phyloP scores from a whole-genome alignment of 169 alveolate species.

The Perkinsus olseni region DNA sequence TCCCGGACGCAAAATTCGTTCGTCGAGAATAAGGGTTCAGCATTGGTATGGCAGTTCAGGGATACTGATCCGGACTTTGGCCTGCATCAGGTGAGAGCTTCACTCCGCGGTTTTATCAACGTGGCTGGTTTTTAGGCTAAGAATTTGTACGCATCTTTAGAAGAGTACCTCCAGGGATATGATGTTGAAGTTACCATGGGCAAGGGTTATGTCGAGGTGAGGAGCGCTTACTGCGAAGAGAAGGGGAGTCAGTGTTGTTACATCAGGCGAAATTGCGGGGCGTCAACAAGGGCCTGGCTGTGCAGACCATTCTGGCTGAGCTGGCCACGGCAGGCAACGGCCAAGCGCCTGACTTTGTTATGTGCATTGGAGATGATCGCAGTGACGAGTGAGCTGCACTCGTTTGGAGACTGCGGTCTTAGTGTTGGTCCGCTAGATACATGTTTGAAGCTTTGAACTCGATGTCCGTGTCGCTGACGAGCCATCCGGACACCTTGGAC shows the following conservation, averaged over 20 bases:
- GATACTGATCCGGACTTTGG: slow-evolving; percentile 29
- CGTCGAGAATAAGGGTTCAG: slow-evolving; percentile 30
- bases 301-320: neutral
- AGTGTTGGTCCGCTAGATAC: neutral
- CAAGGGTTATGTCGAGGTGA: neutral
- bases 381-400: neutral
- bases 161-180: slow-evolving; percentile 10
- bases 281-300: neutral
- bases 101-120: neutral
- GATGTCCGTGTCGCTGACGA: neutral
- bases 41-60: slow-evolving; percentile 25
- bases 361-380: neutral
- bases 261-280: neutral
- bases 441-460: neutral
- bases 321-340: neutral
- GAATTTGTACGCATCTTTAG: slow-evolving; percentile 18
- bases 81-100: neutral
- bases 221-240: neutral
- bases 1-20: slow-evolving; percentile 27
- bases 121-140: slow-evolving; percentile 19
- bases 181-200: slow-evolving; percentile 20
- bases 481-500: neutral
- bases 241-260: neutral
- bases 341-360: neutral
- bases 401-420: neutral